Base-by-base conservation (phyloP, 2,329 filamentous ascomycete species). In the Diaporthe sp. region DNA sequence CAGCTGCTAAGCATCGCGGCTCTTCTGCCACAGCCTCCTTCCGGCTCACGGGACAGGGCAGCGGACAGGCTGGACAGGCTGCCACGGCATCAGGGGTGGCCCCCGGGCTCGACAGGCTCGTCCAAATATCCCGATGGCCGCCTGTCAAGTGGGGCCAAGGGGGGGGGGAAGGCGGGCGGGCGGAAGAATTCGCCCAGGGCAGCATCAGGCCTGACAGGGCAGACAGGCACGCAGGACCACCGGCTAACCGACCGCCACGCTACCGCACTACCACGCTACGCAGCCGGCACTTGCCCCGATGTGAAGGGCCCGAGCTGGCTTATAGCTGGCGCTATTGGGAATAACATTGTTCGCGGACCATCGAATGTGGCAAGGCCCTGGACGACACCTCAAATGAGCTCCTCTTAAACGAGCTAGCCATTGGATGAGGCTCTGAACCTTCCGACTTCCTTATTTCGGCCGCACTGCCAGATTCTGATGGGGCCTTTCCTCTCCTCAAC, bases 111-210 rank as follows among this genome's bases (percentile, higher is more conserved):
- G 4, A n/a, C 34, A 68, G 31, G 46, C 31, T 42, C 31, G 31
- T 68, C 31, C 7, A 68, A 65, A 62, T 31, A 65, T 31, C 28
- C 57, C 55, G 71, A 58, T 34, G 70, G 39, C 58, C 46, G 49
- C 62, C 46, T 51, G 57, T 61, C 44, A 72, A 28, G 71, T 72
- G 71, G 71, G 71, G 58, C 58, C 46, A 68, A 42, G 58, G 46
- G 5, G 31, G 58, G 46, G 44, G 44, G 2, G 12, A 55, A 44
- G 44, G n/a, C 57, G 46, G 57, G 71, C 71, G 46, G 71, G 71
- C 71, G 71, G 71, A 65, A 73, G 58, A 73, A 61, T 55, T 62
- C 49, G 71, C 71, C 71, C 71, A 55, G 51, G 34, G n/a, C 68
- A 46, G 42, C 37, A 46, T 28, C 55, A 57, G 17, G 55, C 55